Percentiles rank a stretch among this genome's conserved stretches.
These are phyloP conservation scores for Trichoderma orchidacearum DNA, from an alignment of 495 filamentous ascomycete species.

Conservation along the genomic window DNA sequence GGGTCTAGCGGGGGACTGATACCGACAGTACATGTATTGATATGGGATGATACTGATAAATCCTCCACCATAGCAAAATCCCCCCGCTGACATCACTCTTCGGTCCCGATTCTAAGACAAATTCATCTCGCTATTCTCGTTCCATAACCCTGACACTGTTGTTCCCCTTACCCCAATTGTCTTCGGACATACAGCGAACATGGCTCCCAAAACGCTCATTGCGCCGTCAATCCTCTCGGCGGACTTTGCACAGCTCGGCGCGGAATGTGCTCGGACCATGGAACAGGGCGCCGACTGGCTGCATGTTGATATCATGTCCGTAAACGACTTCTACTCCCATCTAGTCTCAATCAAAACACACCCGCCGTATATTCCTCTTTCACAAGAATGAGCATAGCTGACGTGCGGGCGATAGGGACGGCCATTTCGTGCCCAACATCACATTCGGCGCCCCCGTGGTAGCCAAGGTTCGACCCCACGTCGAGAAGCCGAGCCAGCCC, in stretches of 20 bases:
- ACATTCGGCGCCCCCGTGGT: constrained; percentile 92
- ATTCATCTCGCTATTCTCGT: too few relatives aligned
- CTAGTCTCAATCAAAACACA: not conserved
- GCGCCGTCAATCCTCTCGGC: constrained; percentile 94
- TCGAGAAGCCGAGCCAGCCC: constrained; percentile 38
- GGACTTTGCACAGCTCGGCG: constrained; percentile 78
- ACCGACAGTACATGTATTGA: too few relatives aligned
- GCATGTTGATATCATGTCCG: constrained; percentile 76
- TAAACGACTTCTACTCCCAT: constrained; percentile 7
- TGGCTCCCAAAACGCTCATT: constrained; percentile 86
- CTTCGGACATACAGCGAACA: constrained; percentile 40
- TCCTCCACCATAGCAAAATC: too few relatives aligned
- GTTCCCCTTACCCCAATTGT: too few relatives aligned
- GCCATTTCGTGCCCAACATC: constrained; percentile 97
- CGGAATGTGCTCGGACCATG: constrained; percentile 74
- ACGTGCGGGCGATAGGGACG: constrained; percentile 38
- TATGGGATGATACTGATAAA: too few relatives aligned
- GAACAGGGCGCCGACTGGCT: constrained; percentile 77
- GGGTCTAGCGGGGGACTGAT: too few relatives aligned
- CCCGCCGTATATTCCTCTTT: not conserved
- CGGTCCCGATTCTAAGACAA: too few relatives aligned
- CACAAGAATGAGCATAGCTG: not conserved
- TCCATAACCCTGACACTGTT: too few relatives aligned
- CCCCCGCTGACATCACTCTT: too few relatives aligned
- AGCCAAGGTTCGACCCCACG: constrained; percentile 76